phyloP scores from a whole-genome alignment of 148 eudicot species.

The Vaccinium myrtillus region DNA sequence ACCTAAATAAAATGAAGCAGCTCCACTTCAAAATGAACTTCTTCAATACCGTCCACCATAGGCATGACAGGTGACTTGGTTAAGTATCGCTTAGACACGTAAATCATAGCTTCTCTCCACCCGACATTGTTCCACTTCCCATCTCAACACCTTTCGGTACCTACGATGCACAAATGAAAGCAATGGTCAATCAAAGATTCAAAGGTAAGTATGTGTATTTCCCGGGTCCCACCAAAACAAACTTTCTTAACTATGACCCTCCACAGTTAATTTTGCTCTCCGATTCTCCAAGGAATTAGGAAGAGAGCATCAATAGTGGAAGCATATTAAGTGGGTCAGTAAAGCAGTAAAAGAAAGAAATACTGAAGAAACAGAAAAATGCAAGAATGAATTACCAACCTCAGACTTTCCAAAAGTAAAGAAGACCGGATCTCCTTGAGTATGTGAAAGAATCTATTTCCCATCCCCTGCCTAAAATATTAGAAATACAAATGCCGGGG shows the following conservation, averaged over 20 bases:
- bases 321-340: background rate
- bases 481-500: background rate
- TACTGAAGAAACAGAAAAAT: background rate
- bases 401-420: slow-evolving; percentile 90
- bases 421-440: slow-evolving; percentile 67
- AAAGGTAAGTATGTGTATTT: background rate
- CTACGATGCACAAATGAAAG: slow-evolving; percentile 30
- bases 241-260: background rate
- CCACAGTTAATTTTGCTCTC: background rate
- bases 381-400: slow-evolving; percentile 42
- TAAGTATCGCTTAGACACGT: slow-evolving; percentile 62
- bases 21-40: slow-evolving; percentile 95
- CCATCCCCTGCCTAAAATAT: slow-evolving; percentile 57
- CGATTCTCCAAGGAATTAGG: background rate
- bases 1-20: slow-evolving; percentile 97
- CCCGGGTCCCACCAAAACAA: background rate
- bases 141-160: slow-evolving; percentile 93
- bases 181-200: background rate
- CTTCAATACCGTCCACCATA: slow-evolving; percentile 45
- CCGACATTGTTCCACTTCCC: slow-evolving; percentile 94
- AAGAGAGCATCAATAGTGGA: background rate
- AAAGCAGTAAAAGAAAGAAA: slow-evolving; percentile 5
- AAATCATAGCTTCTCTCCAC: slow-evolving; percentile 83
- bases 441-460: slow-evolving; percentile 50
- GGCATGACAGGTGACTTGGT: slow-evolving; percentile 59